phyloP scores from a whole-genome alignment of 1,284 basidiomycete species.

The Ustilago loliicola region DNA sequence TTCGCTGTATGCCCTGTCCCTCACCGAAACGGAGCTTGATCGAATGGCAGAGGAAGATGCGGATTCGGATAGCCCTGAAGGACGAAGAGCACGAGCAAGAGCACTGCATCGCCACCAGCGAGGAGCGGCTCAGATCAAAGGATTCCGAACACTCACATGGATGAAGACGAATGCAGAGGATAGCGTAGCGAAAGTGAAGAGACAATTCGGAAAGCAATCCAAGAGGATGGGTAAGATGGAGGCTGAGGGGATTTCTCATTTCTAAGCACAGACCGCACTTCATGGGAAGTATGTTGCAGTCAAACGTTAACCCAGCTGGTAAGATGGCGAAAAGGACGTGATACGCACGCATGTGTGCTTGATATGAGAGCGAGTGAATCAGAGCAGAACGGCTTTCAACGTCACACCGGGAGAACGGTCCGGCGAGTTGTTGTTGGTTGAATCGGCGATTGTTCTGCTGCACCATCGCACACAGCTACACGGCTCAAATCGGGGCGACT shows the following conservation, averaged over 20 bases:
- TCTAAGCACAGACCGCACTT: slow-evolving; percentile 24
- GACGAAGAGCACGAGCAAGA: slow-evolving; percentile 36
- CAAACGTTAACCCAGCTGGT: background rate
- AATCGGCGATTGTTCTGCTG: slow-evolving; percentile 29
- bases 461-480: too few species aligned
- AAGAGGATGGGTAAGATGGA: slow-evolving; percentile 64
- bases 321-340: background rate
- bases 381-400: background rate
- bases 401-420: background rate
- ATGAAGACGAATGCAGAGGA: slow-evolving; percentile 64
- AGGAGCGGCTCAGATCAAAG: slow-evolving; percentile 64
- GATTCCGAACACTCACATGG: slow-evolving; percentile 60
- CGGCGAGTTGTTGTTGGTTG: background rate
- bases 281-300: background rate
- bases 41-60: slow-evolving; percentile 29
- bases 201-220: slow-evolving; percentile 48
- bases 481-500: background rate
- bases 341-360: background rate
- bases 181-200: slow-evolving; percentile 39
- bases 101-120: slow-evolving; percentile 59
- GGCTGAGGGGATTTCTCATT: slow-evolving; percentile 63
- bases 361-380: background rate
- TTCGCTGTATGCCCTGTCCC: slow-evolving; percentile 41
- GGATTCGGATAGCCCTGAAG: slow-evolving; percentile 48
- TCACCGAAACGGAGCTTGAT: slow-evolving; percentile 44